These are phyloP conservation scores for Euphorbia corollata DNA, from an alignment of 441 rosid species.

Conservation along the genomic window DNA sequence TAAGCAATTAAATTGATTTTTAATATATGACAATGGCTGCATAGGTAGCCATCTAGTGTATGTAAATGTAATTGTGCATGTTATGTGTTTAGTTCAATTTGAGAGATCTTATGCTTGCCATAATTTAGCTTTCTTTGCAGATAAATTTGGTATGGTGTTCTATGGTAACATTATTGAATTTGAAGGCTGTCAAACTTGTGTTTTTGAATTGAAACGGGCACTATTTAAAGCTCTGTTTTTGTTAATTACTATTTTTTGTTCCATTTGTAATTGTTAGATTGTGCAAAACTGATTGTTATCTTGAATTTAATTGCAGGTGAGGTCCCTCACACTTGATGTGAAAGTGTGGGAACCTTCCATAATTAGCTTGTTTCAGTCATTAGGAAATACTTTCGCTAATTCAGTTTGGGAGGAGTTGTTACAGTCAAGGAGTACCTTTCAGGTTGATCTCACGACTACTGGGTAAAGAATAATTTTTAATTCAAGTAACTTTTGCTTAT, in stretches of 20 bases:
- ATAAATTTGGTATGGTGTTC: neutral
- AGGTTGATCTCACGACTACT: slow-evolving; percentile 53
- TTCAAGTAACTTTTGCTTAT: slow-evolving; percentile 12
- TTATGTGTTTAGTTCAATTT: slow-evolving; percentile 3
- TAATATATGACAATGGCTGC: neutral
- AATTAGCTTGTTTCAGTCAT: slow-evolving; percentile 86
- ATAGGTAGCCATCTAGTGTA: neutral
- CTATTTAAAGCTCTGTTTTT: no score
- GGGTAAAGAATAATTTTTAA: slow-evolving; percentile 43
- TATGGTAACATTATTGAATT: neutral
- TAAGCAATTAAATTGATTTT: neutral
- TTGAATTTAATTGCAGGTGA: slow-evolving; percentile 56
- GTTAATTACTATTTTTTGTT: neutral
- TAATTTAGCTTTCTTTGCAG: neutral
- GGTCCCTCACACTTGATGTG: slow-evolving; percentile 97
- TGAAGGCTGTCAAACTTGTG: neutral
- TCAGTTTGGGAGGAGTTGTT: slow-evolving; percentile 95
- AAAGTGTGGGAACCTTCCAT: slow-evolving; percentile 98
- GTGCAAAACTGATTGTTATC: slow-evolving; percentile 15
- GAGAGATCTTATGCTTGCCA: neutral
- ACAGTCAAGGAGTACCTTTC: slow-evolving; percentile 75
- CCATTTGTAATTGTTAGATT: no score
- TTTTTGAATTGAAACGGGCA: no score
- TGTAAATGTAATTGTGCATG: neutral
- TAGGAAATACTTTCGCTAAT: slow-evolving; percentile 89